Conservation (phyloP, 2,329 filamentous ascomycete species). For the Clonostachys rhizophaga region DNA sequence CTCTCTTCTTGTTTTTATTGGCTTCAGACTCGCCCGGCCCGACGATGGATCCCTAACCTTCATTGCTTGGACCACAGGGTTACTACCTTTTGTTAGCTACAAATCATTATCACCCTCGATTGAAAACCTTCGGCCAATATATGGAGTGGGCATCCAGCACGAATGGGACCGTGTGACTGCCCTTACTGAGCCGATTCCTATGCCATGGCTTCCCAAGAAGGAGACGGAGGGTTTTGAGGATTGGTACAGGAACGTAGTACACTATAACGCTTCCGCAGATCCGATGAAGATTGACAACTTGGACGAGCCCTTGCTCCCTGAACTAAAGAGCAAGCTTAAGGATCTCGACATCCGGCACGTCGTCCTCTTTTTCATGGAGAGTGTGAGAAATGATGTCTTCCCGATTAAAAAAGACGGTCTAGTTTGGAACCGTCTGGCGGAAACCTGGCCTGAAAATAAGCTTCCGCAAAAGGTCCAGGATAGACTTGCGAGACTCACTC, state of each 20-base stretch:
- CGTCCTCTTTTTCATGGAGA: conserved; percentile 26
- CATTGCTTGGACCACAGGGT: background rate
- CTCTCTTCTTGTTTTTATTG: too few relatives aligned
- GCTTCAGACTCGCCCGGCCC: too few relatives aligned
- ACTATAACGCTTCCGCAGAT: conserved; percentile 19
- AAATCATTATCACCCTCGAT: background rate
- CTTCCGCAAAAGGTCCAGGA: conserved; percentile 13
- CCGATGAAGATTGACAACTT: conserved; percentile 24
- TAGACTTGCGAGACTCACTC: conserved; percentile 12
- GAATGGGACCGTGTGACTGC: background rate
- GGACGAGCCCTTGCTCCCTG: conserved; percentile 12
- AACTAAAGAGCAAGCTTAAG: conserved; percentile 6
- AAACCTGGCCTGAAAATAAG: conserved; percentile 11
- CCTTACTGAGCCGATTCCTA: background rate
- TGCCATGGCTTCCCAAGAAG: background rate
- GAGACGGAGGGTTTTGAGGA: background rate
- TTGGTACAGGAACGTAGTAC: background rate
- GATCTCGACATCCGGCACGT: conserved; percentile 25
- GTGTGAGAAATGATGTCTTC: conserved; percentile 20
- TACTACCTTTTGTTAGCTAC: background rate
- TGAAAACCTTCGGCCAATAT: background rate
- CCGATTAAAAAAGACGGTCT: conserved; percentile 20
- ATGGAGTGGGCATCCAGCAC: background rate
- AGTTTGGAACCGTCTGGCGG: conserved; percentile 15
- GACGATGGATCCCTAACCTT: background rate